phyloP scores from a whole-genome alignment of 331 rosid genomes.

The Quercus tomentella region DNA sequence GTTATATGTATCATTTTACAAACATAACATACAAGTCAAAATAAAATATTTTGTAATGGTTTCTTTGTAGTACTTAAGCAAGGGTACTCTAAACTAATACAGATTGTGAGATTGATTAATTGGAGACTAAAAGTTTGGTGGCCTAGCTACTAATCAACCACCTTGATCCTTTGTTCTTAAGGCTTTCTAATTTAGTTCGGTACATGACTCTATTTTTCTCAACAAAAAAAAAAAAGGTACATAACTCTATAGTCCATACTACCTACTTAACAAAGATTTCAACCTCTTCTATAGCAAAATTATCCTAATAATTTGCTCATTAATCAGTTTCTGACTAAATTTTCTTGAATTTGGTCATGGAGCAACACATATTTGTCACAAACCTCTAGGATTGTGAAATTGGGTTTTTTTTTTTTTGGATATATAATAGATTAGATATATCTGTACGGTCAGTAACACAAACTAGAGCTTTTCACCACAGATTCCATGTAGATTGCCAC shows the following conservation, averaged over 20 bases:
- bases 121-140: not conserved
- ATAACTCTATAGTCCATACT: too few relatives aligned
- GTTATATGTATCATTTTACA: too few relatives aligned
- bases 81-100: not conserved
- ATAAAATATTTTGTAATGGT: not conserved
- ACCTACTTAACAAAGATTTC: not conserved
- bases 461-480: constrained; percentile 14
- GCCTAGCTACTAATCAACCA: not conserved
- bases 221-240: too few relatives aligned
- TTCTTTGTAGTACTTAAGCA: not conserved
- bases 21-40: too few relatives aligned
- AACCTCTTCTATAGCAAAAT: not conserved
- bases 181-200: not conserved
- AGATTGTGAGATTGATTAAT: not conserved
- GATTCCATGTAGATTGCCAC: constrained; percentile 1
- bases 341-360: too few relatives aligned
- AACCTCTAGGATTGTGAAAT: not conserved
- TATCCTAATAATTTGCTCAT: not conserved
- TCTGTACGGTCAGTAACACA: not conserved
- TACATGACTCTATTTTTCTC: not conserved
- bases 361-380: not conserved
- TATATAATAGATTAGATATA: not conserved
- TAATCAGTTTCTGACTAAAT: not conserved
- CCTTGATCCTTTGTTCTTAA: not conserved
- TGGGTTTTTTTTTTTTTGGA: not conserved